Evolutionary conservation across 352 stramenopile genomes (phyloP), one percentile per base, ranked within the genome.

Genomic region (Stephanocyclus meneghinianus): DNA sequence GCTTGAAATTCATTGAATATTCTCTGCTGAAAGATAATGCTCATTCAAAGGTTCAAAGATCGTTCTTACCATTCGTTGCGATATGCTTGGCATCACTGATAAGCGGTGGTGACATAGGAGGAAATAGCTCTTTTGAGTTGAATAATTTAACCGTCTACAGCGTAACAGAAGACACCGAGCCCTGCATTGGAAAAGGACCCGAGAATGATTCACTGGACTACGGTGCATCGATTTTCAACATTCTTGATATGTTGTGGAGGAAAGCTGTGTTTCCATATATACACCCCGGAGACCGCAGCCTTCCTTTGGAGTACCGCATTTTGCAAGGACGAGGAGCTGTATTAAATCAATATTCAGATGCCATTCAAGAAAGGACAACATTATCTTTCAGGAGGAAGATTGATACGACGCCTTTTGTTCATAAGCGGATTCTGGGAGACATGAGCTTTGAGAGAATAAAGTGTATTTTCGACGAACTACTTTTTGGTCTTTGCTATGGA

Each of bases 81-180:
- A 78, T 40, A n/a, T 82, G 72, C 53, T 62, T 87, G 40, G 71
- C 68, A 13, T 67, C 72, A n/a, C 57, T 87, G 64, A 76, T 87
- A 44, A 75, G 64, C 61, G 61, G 80, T 63, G 81, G 73, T 44
- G 56, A 32, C 6, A 44, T 84, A 57, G 42, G 11, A 62, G 67
- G 44, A n/a, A 53, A 47, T n/a, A 83, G 74, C 50, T 74, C 80
- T 29, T 87, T 60, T 76, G 80, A 84, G 60, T 56, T 87, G 26
- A 76, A 87, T 69, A 67, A 40, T 35, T 71, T 87, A 42, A 76
- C 69, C 29, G 32, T 47, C 42, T 87, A 84, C 50, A 74, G 42
- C 45, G 37, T 76, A 16, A 79, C 80, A 7, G 80, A 87, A 45
- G 80, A 87, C 47, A 57, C 55, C 15, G 64, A 79, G 18, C 74